A percentile compares a stretch with the other conserved stretches of the same genome.
phyloP scores from a whole-genome alignment of 495 filamentous ascomycete species.

The Penicillium samsonianum region DNA sequence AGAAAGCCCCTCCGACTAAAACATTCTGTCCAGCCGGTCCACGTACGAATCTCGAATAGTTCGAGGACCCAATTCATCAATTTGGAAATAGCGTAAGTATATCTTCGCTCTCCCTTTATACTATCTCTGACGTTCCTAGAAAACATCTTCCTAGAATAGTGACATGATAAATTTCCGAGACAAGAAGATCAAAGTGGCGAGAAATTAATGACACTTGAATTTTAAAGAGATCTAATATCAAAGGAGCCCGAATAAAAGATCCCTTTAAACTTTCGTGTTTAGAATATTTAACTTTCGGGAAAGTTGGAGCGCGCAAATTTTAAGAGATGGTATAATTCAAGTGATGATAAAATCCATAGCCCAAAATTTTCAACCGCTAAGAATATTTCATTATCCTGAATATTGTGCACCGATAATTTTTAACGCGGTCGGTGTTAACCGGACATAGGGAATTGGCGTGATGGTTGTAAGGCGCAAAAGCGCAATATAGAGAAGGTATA shows the following conservation, averaged over 20 bases:
- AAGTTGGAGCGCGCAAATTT: constrained; percentile 4
- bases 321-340: too few relatives aligned
- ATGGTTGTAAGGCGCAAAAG: constrained; percentile 2
- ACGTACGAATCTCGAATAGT: constrained; percentile 3
- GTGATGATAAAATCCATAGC: constrained; percentile 2
- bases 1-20: constrained; percentile 7
- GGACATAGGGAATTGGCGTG: constrained; percentile 5
- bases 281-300: neutral
- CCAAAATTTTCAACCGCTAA: neutral
- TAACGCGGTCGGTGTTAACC: neutral
- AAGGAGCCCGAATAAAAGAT: constrained; percentile 1
- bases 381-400: constrained; percentile 5
- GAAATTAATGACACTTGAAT: too few relatives aligned
- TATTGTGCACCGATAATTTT: constrained; percentile 1
- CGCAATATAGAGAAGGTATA: neutral
- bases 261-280: constrained; percentile 2
- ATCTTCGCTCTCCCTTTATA: constrained; percentile 3
- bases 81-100: constrained; percentile 2
- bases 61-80: neutral
- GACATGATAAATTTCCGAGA: neutral
- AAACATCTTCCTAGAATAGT: neutral
- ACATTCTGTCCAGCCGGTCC: constrained; percentile 2
- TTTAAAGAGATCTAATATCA: too few relatives aligned
- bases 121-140: neutral
- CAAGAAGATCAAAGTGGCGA: too few relatives aligned